Evolutionary conservation across 148 eudicot genomes (phyloP).

Genomic region (Camellia lanceoleosa): DNA sequence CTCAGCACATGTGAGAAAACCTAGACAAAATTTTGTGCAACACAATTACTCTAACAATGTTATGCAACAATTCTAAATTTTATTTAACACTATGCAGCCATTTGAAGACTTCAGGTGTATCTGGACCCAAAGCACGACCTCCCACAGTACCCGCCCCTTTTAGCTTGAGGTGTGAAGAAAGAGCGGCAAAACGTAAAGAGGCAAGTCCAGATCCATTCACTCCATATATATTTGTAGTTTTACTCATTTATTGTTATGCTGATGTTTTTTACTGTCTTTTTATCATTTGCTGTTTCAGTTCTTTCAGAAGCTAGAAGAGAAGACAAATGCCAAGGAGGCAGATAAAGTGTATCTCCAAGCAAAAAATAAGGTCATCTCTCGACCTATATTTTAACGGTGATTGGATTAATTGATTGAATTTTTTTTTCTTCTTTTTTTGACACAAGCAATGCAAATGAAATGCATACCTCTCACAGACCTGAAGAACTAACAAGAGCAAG

Average conservation of each 20-base stretch:
- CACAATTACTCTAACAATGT: neutral
- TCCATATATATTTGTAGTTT: neutral
- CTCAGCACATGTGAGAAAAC: neutral
- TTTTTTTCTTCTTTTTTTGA: too few relatives aligned
- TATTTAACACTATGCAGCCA: conserved; percentile 28
- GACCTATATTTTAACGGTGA: neutral
- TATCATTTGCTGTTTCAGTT: conserved; percentile 30
- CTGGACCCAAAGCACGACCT: conserved; percentile 29
- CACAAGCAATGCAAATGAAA: neutral
- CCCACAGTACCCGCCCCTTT: conserved; percentile 46
- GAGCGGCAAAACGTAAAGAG: conserved; percentile 80
- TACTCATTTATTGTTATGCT: neutral
- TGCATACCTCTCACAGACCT: neutral
- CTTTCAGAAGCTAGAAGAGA: conserved; percentile 40
- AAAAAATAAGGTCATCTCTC: conserved; percentile 45
- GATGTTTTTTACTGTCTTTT: conserved; percentile 13
- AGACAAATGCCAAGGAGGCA: conserved; percentile 32
- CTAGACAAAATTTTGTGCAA: too few relatives aligned
- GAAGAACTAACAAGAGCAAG: neutral
- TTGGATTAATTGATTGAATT: neutral
- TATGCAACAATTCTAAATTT: neutral
- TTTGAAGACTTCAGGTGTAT: conserved; percentile 30
- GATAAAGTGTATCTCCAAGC: conserved; percentile 38
- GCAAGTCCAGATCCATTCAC: conserved; percentile 25
- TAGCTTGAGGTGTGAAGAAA: conserved; percentile 73